Evolutionary conservation across 2,329 filamentous ascomycete genomes (phyloP), one percentile per base, ranked within the genome.

Genomic region (Fusarium sp.): DNA sequence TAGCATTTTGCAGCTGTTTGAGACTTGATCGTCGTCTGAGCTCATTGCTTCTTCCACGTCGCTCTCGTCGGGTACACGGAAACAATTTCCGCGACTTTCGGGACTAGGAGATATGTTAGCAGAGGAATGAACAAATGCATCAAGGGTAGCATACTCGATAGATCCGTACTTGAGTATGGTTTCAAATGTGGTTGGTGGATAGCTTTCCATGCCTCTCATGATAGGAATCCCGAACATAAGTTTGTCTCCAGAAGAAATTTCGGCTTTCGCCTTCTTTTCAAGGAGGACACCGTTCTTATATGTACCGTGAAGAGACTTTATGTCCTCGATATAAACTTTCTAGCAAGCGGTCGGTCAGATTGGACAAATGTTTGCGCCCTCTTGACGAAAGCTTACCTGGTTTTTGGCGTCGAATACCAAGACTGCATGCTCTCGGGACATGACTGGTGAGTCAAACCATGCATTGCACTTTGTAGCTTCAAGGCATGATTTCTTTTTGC

Each of bases 371-470:
- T 51, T n/a, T 37, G 41, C 45, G 37, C 44, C 46, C 3, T 39
- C 48, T 25, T 19, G 44, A 26, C 25, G 55, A 41, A 65, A 56
- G 48, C 79, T 61, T 78, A 87, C 87, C 77, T 84, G 81, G 9
- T 77, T 72, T 4, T 82, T 76, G 12, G 81, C 71, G 50, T 85
- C 79, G 7, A 85, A 81, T 18, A 74, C 69, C 7, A 90, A 74
- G 44, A 85, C 79, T 18, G 91, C 91, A 78, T 93, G 91, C 13
- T 87, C 77, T 45, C 91, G 84, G 25, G 90, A 93, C 83, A 93
- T 90, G 37, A 93, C 90, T 0, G 90, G 88, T 59, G 88, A 91
- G 69, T 92, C 87, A 62, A 93, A 91, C 84, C 84, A 92, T 18
- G 84, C 88, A 77, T 93, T 93, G 69, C 85, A 78, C 7, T 71